Conservation (phyloP, 768 basidiomycete species). For the Grammothele lineata region DNA sequence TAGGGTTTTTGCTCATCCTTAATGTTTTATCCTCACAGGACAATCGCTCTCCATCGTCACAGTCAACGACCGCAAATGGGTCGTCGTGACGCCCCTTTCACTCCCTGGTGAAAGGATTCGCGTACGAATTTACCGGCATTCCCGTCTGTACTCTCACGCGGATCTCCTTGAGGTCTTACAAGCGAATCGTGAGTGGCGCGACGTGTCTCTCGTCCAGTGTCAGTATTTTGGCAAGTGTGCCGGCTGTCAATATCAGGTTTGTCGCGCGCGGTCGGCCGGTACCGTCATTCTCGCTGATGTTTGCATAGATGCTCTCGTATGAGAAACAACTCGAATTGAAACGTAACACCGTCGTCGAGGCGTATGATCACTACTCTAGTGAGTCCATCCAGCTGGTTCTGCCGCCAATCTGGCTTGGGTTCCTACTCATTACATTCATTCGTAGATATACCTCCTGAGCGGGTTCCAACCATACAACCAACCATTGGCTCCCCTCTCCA, state of each 20-base stretch:
- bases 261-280: too few species aligned
- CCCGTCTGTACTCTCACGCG: conserved; percentile 68
- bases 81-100: conserved; percentile 76
- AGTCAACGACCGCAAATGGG: conserved; percentile 59
- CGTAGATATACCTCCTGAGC: conserved; percentile 48
- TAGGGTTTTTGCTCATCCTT: too few species aligned
- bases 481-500: conserved; percentile 88
- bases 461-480: conserved; percentile 60
- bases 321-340: conserved; percentile 84
- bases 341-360: conserved; percentile 78
- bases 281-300: too few species aligned
- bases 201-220: conserved; percentile 64
- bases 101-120: conserved; percentile 80
- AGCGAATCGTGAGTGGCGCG: conserved; percentile 63
- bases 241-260: conserved; percentile 92
- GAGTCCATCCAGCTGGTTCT: conserved; percentile 13
- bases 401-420: too few species aligned
- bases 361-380: conserved; percentile 76
- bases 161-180: conserved; percentile 64
- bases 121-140: conserved; percentile 66
- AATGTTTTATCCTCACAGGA: conserved; percentile 37
- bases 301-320: conserved; percentile 81
- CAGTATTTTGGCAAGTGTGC: conserved; percentile 87
- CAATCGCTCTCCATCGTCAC: conserved; percentile 60
- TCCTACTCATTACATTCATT: too few species aligned